Percentiles rank a stretch among this genome's conserved stretches.
Conservation (phyloP, 495 filamentous ascomycete species). For the Lentithecium fluviatile region DNA sequence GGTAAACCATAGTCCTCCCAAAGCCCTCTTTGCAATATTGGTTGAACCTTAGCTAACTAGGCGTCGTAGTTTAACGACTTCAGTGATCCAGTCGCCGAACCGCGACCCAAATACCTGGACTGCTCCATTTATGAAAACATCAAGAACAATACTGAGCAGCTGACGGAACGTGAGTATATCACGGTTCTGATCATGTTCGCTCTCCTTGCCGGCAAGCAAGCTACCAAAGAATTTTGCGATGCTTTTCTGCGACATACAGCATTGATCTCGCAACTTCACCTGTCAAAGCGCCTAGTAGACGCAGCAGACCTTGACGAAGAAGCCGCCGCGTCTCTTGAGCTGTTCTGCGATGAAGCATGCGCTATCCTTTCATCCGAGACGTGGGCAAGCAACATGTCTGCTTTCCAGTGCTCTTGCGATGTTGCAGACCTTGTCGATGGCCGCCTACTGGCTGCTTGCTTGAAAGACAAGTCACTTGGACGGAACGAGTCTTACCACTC, state of each 20-base stretch:
- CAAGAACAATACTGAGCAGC: not conserved
- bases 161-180: conserved; percentile 29
- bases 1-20: not conserved
- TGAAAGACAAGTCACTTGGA: conserved; percentile 8
- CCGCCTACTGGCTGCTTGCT: conserved; percentile 50
- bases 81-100: not conserved
- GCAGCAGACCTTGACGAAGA: not conserved
- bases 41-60: not conserved
- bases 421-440: conserved; percentile 66
- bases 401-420: conserved; percentile 44
- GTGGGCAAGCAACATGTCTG: conserved; percentile 20
- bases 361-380: conserved; percentile 4
- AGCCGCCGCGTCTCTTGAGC: conserved; percentile 29
- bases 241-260: conserved; percentile 42
- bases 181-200: conserved; percentile 6
- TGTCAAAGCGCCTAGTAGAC: conserved; percentile 34
- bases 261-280: conserved; percentile 37
- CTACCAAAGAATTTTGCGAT: not conserved
- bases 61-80: not conserved
- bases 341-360: conserved; percentile 5
- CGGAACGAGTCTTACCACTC: conserved; percentile 9
- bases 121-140: too few species aligned
- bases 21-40: not conserved
- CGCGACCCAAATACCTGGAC: not conserved
- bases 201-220: not conserved